Conservation (phyloP, 139 green algal genomes). For the Coelastrella sp. region DNA sequence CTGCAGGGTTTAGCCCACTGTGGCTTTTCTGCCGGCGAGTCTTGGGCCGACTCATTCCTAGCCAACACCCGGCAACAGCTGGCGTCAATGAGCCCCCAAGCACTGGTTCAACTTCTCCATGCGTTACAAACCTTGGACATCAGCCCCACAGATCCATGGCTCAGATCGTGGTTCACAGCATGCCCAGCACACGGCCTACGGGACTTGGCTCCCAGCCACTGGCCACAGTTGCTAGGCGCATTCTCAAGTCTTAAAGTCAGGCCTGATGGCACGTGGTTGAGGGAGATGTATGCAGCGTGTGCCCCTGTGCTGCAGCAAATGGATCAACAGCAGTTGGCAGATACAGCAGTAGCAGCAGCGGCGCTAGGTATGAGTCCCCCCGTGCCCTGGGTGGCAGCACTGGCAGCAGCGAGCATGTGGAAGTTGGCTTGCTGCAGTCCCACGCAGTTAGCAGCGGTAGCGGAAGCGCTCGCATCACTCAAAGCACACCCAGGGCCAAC, state of each 20-base stretch:
- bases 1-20: neutral
- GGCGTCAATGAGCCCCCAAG: neutral
- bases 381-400: constrained; percentile 53
- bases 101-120: neutral
- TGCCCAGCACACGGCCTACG: neutral
- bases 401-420: constrained; percentile 32
- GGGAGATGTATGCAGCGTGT: constrained; percentile 17
- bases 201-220: neutral
- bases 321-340: constrained; percentile 45
- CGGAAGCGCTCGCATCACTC: constrained; percentile 45
- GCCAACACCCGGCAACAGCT: neutral
- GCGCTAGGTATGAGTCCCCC: constrained; percentile 51
- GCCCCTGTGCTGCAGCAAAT: constrained; percentile 38
- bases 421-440: constrained; percentile 23
- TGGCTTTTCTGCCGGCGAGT: constrained; percentile 9
- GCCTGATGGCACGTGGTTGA: constrained; percentile 53
- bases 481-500: constrained; percentile 13
- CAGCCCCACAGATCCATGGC: constrained; percentile 24
- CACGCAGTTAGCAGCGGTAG: constrained; percentile 39
- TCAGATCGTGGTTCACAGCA: constrained; percentile 26
- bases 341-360: constrained; percentile 27
- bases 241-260: constrained; percentile 41
- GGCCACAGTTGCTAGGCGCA: constrained; percentile 19
- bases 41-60: constrained; percentile 14
- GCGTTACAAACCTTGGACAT: neutral